A percentile compares a stretch with the other conserved stretches of the same genome.
Evolutionary conservation across 163 green algal species (phyloP).

Genomic region (Chlamydomonas reinhardtii): DNA sequence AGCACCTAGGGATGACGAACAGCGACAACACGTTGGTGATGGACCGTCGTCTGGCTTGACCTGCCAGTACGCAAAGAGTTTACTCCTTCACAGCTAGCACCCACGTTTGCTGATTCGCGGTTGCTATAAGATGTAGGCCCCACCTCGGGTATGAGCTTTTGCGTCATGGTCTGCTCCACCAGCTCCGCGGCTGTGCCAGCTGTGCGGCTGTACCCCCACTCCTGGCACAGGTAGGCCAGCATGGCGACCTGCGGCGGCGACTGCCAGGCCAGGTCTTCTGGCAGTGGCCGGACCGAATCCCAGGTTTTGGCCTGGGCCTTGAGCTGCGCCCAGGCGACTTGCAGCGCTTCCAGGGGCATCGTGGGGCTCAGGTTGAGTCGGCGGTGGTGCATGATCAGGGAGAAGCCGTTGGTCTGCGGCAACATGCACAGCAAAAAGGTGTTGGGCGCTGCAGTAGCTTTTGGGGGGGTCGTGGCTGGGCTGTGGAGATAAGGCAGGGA

Average conservation of each 20-base stretch:
- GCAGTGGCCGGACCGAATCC: constrained; percentile 9
- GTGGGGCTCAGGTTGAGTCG: too few species aligned
- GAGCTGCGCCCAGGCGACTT: constrained; percentile 29
- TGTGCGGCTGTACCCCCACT: constrained; percentile 38
- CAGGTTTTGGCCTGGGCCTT: not conserved
- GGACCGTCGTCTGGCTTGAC: constrained; percentile 1
- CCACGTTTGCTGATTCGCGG: too few species aligned
- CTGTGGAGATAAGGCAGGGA: constrained; percentile 19
- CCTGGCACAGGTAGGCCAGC: constrained; percentile 32
- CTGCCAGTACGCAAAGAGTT: constrained; percentile 15
- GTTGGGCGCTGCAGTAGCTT: constrained; percentile 9
- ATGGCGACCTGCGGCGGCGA: constrained; percentile 25
- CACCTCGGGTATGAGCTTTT: constrained; percentile 41
- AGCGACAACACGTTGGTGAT: too few species aligned
- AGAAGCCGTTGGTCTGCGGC: constrained; percentile 31
- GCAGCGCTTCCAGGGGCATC: not conserved
- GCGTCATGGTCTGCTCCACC: constrained; percentile 4
- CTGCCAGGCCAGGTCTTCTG: constrained; percentile 22
- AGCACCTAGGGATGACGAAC: too few species aligned
- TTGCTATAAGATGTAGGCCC: constrained; percentile 1
- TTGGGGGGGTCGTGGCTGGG: not conserved
- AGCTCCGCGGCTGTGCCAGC: constrained; percentile 33
- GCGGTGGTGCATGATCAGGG: constrained; percentile 34
- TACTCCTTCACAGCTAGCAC: constrained; percentile 24
- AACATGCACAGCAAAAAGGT: constrained; percentile 22